Conservation (phyloP, 2,329 filamentous ascomycete genomes). For the Teratosphaeria gauchensis region DNA sequence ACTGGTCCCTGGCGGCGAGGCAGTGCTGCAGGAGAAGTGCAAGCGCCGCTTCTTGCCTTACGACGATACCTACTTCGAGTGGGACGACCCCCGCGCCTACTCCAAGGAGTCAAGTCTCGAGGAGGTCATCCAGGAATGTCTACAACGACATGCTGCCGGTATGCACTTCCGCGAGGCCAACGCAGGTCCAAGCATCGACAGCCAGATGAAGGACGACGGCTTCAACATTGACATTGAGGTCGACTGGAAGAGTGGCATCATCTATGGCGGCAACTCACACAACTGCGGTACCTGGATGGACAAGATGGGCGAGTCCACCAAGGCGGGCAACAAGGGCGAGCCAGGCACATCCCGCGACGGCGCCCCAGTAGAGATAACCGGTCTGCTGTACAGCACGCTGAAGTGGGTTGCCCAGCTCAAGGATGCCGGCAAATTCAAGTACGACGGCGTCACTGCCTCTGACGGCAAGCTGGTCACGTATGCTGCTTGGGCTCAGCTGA, state of each 20-base stretch:
- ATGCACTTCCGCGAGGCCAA: constrained; percentile 93
- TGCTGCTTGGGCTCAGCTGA: constrained; percentile 65
- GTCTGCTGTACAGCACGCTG: constrained; percentile 81
- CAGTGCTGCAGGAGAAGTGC: constrained; percentile 66
- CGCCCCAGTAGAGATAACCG: constrained; percentile 89
- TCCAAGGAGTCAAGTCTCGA: constrained; percentile 72
- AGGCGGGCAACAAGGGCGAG: constrained; percentile 81
- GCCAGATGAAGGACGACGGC: constrained; percentile 84
- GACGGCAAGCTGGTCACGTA: constrained; percentile 53
- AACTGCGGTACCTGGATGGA: constrained; percentile 99
- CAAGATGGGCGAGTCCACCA: constrained; percentile 98
- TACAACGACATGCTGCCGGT: constrained; percentile 83
- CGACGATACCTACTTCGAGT: constrained; percentile 87
- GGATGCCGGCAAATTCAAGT: constrained; percentile 59
- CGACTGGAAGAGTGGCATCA: constrained; percentile 82
- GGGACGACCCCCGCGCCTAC: constrained; percentile 75
- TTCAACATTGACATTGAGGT: constrained; percentile 88
- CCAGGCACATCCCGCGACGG: constrained; percentile 96
- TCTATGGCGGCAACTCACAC: constrained; percentile 86
- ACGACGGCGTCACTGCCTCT: constrained; percentile 55
- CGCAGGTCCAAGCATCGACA: constrained; percentile 77
- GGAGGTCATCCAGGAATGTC: constrained; percentile 84
- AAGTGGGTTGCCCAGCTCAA: constrained; percentile 65
- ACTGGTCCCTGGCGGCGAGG: constrained; percentile 66
- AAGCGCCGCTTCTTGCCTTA: constrained; percentile 84